Evolutionary conservation across 1,284 basidiomycete genomes (phyloP).

Genomic region (Ustilago cynodontis): DNA sequence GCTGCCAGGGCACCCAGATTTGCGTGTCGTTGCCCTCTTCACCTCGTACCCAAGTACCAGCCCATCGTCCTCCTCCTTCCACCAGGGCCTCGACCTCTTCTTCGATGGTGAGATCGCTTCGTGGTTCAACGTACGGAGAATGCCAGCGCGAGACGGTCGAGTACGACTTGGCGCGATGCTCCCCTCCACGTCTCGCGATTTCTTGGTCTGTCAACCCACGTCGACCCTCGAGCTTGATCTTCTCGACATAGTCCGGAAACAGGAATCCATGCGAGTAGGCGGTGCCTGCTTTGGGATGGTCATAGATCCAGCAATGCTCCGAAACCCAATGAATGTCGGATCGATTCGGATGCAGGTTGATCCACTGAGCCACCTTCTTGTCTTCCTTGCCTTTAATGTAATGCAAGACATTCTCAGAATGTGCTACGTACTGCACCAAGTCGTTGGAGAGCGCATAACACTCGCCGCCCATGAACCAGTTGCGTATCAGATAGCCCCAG

Average conservation of each 20-base stretch:
- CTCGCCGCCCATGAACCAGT: constrained; percentile 96
- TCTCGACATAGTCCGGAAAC: constrained; percentile 89
- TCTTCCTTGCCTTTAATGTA: constrained; percentile 89
- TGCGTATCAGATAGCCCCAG: constrained; percentile 82
- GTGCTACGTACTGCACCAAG: constrained; percentile 88
- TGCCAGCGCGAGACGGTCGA: constrained; percentile 90
- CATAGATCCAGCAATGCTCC: constrained; percentile 97
- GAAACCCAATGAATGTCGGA: constrained; percentile 86
- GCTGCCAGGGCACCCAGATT: constrained; percentile 59
- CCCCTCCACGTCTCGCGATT: constrained; percentile 66
- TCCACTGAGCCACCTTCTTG: constrained; percentile 92
- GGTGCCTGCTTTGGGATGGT: constrained; percentile 92
- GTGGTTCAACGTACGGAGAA: constrained; percentile 80
- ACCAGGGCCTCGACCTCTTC: constrained; percentile 91
- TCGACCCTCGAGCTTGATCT: constrained; percentile 73
- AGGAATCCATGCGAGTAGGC: constrained; percentile 92
- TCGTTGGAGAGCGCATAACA: constrained; percentile 91
- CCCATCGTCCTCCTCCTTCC: constrained; percentile 78
- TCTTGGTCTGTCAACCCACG: constrained; percentile 70
- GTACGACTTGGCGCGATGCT: constrained; percentile 76
- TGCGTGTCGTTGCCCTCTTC: constrained; percentile 56
- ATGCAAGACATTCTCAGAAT: constrained; percentile 78
- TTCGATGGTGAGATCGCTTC: constrained; percentile 77
- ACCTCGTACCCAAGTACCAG: constrained; percentile 73
- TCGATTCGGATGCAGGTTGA: constrained; percentile 85